Evolutionary conservation across 768 basidiomycete genomes (phyloP), one percentile per base, ranked within the genome.

Genomic region (Boletus barrowsii): DNA sequence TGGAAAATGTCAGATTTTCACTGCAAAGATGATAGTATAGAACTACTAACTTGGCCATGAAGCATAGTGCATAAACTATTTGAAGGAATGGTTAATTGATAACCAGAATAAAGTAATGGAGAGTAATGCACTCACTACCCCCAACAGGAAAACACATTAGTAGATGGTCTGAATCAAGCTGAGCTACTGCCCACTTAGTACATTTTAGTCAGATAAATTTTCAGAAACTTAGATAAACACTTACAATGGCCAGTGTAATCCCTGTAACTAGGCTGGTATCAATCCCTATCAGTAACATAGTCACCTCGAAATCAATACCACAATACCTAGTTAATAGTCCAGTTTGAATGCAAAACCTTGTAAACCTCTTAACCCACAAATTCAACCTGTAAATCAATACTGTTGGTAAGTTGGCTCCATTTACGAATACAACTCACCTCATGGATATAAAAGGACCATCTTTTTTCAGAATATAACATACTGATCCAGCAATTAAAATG

Each of bases 31-130:
- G 15, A 32, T 24, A 35, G 5, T 2, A 35, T 26, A 15, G 3
- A 6, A 52, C 68, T 48, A 52, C 68, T 48, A 13, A 69, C 68
- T 69, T 69, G 18, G 68, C 51, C 59, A 69, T 68, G 2, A 69
- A 50, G 33, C 69, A 69, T 41, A 22, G 20, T 29, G 65, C 62
- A 58, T 69, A 69, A 35, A 69, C 68, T 69, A 8, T 43, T 44
- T 33, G 10, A 41, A 13, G 3, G 7, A 24, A 53, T n/a, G 10
- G 0, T 49, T 26, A 22, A 22, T 40, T 4, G 9, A 11, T 39
- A 32, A 15, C 11, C 4, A n/a, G 5, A 3, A 2, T 15, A 10
- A 43, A 32, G 0, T 5, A 30, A 22, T 33, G 2, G 9, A 13
- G 26, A 41, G 17, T 5, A 42, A 17, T 44, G 9, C 5, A 54